These are phyloP conservation scores for Rutstroemia sydowiana DNA, from an alignment of 2,329 filamentous ascomycete genomes.

Conservation along the genomic window DNA sequence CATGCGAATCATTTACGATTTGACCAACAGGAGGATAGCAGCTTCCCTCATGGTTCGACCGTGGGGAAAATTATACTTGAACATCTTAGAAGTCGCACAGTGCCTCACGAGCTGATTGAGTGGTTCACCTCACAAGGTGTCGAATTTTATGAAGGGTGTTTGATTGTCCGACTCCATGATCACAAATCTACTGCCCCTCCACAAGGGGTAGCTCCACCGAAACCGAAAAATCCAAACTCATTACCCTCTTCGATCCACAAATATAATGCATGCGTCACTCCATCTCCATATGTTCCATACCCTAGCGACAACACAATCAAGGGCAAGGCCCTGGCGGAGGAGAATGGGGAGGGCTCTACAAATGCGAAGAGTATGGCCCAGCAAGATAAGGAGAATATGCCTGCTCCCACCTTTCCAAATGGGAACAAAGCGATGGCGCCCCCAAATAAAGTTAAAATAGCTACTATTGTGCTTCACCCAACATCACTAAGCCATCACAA, in stretches of 20 bases:
- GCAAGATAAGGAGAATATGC: constrained; percentile 53
- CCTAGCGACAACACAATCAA: constrained; percentile 43
- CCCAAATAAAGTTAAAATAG: constrained; percentile 55
- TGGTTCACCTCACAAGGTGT: constrained; percentile 60
- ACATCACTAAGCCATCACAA: constrained; percentile 68
- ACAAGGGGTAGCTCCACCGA: constrained; percentile 50
- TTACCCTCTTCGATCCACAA: constrained; percentile 83
- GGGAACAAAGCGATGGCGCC: constrained; percentile 39
- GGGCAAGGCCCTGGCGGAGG: constrained; percentile 29
- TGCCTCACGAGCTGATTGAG: constrained; percentile 83
- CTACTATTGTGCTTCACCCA: constrained; percentile 77
- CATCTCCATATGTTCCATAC: constrained; percentile 76
- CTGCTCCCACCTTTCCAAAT: constrained; percentile 41
- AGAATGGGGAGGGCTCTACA: constrained; percentile 24
- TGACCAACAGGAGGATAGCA: constrained; percentile 79
- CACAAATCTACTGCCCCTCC: constrained; percentile 61
- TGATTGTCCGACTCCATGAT: constrained; percentile 92
- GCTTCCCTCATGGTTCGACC: constrained; percentile 84
- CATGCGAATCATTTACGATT: constrained; percentile 84
- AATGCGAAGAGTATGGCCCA: constrained; percentile 31
- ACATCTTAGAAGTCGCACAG: constrained; percentile 65
- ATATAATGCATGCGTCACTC: constrained; percentile 82
- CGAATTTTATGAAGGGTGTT: constrained; percentile 84
- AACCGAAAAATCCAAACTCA: constrained; percentile 52
- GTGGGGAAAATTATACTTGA: constrained; percentile 76